Evolutionary conservation across 805 yeast genomes (phyloP).

Genomic region (Kuraishia capsulata): DNA sequence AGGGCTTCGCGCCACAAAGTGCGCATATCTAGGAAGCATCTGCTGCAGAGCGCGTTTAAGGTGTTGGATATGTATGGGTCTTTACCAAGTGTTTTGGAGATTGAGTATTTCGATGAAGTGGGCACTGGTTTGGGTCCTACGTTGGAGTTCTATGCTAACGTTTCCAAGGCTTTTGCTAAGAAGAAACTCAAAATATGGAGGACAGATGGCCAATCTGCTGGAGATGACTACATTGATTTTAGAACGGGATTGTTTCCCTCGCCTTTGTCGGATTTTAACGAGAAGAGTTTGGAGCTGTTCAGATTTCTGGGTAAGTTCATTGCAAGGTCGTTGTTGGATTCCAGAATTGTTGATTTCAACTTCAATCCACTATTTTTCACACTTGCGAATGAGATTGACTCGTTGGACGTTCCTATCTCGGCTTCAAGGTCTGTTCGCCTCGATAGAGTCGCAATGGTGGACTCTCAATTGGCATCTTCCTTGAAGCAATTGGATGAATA

Average conservation of each 20-base stretch:
- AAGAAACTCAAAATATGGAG: slow-evolving; percentile 66
- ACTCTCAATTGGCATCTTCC: slow-evolving; percentile 49
- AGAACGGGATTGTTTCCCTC: slow-evolving; percentile 64
- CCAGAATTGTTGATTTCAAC: slow-evolving; percentile 77
- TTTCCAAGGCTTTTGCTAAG: slow-evolving; percentile 64
- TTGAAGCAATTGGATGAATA: slow-evolving; percentile 39
- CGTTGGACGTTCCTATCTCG: slow-evolving; percentile 3
- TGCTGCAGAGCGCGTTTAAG: slow-evolving; percentile 71
- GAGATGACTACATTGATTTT: slow-evolving; percentile 26
- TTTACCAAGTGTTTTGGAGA: slow-evolving; percentile 74
- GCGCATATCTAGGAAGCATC: slow-evolving; percentile 58
- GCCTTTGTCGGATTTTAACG: slow-evolving; percentile 39
- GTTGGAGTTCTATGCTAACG: slow-evolving; percentile 78
- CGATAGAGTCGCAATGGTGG: slow-evolving; percentile 39
- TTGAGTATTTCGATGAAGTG: slow-evolving; percentile 82
- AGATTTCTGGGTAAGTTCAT: slow-evolving; percentile 69
- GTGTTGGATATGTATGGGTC: slow-evolving; percentile 70
- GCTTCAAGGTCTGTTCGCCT: slow-evolving; percentile 14
- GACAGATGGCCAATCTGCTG: slow-evolving; percentile 10
- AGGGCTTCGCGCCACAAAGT: slow-evolving; percentile 73
- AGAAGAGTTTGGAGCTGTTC: slow-evolving; percentile 43
- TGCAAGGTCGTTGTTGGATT: slow-evolving; percentile 81
- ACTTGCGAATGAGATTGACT: slow-evolving; percentile 31
- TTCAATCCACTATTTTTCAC: slow-evolving; percentile 67
- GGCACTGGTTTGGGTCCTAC: slow-evolving; percentile 99